Evolutionary conservation across 805 yeast species (phyloP).

Genomic region (Gaillardinia entomophila): DNA sequence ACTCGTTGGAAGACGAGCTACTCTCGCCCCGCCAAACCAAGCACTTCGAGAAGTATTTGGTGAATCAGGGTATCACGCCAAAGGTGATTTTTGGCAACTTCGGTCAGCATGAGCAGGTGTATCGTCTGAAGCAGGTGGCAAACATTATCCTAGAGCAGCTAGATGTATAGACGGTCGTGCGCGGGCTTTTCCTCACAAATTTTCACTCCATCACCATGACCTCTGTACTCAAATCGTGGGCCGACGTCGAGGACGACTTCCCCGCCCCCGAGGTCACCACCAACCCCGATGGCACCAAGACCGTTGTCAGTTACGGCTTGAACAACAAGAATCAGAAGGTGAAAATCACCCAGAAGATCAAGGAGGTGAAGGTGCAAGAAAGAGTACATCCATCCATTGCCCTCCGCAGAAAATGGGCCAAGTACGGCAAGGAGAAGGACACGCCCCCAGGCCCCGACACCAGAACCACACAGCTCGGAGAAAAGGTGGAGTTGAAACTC

Average conservation of each 20-base stretch:
- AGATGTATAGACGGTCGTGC: conserved; percentile 1
- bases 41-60: conserved; percentile 30
- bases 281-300: conserved; percentile 85
- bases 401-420: conserved; percentile 79
- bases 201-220: conserved; percentile 15
- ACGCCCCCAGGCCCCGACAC: conserved; percentile 82
- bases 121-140: conserved; percentile 35
- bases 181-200: conserved; percentile 4
- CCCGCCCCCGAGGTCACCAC: conserved; percentile 68
- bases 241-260: conserved; percentile 68
- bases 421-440: conserved; percentile 75
- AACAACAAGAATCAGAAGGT: conserved; percentile 79
- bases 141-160: conserved; percentile 3
- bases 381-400: conserved; percentile 82
- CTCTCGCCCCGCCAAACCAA: conserved; percentile 47
- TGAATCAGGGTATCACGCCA: conserved; percentile 5
- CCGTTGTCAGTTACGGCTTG: conserved; percentile 70
- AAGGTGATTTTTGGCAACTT: conserved; percentile 23
- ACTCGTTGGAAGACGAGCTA: conserved; percentile 65
- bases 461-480: conserved; percentile 85
- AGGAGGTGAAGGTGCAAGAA: conserved; percentile 70
- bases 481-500: conserved; percentile 69
- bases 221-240: conserved; percentile 51
- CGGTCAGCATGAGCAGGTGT: conserved; percentile 68
- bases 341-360: conserved; percentile 80